Percentiles rank a stretch among this genome's conserved stretches.
Evolutionary conservation across 225 moss, liverwort and hornwort genomes (phyloP).

Genomic region (Thuidium tamariscinum): DNA sequence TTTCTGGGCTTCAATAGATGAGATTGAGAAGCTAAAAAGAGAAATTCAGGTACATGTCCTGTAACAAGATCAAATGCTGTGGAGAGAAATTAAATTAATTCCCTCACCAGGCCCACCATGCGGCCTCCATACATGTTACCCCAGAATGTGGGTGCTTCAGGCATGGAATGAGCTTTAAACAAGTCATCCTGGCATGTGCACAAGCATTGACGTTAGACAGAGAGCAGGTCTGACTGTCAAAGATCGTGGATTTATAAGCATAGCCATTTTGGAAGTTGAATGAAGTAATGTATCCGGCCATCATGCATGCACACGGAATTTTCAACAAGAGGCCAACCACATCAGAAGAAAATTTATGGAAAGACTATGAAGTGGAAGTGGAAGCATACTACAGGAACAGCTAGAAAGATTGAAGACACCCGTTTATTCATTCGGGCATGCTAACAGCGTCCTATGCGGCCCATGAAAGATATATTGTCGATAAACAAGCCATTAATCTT

Average conservation of each 20-base stretch:
- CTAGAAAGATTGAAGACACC: not conserved
- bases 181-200: conserved; percentile 15
- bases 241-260: no score
- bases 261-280: not conserved
- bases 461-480: not conserved
- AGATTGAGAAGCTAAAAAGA: not conserved
- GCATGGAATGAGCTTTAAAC: conserved; percentile 16
- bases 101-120: conserved; percentile 27
- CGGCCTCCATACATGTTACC: conserved; percentile 36
- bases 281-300: not conserved
- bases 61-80: not conserved
- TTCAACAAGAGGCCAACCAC: not conserved
- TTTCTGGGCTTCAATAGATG: not conserved
- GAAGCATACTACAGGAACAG: not conserved
- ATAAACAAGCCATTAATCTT: not conserved
- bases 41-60: not conserved
- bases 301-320: not conserved
- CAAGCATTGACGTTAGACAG: not conserved
- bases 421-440: not conserved
- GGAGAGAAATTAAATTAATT: not conserved
- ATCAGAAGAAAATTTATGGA: not conserved
- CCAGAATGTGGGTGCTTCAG: conserved; percentile 26
- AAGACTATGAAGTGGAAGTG: not conserved
- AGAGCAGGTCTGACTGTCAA: not conserved
- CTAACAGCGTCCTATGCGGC: not conserved